Evolutionary conservation across 2,329 filamentous ascomycete species (phyloP).

Genomic region (Neofusicoccum ribis): DNA sequence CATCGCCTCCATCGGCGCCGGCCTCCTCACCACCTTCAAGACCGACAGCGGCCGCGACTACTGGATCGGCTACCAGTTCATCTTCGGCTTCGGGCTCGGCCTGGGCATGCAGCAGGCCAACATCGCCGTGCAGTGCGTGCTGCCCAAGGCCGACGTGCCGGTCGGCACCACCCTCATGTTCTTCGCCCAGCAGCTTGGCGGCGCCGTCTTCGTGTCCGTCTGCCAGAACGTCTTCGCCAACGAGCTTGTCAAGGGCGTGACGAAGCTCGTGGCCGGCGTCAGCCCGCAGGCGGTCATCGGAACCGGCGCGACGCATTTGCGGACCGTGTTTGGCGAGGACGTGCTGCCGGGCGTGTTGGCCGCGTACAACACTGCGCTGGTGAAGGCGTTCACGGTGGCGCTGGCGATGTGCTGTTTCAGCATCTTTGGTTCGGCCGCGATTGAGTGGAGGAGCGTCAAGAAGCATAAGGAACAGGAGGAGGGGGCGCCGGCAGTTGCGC

Average conservation of each 20-base stretch:
- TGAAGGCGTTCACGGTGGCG: constrained; percentile 60
- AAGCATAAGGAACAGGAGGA: constrained; percentile 40
- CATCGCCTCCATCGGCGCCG: constrained; percentile 48
- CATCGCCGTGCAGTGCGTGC: constrained; percentile 47
- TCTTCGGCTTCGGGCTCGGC: constrained; percentile 46
- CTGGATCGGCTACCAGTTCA: constrained; percentile 43
- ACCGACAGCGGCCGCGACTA: constrained; percentile 37
- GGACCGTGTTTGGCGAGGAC: constrained; percentile 40
- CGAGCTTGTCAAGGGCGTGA: constrained; percentile 45
- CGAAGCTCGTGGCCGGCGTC: background rate
- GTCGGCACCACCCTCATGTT: constrained; percentile 51
- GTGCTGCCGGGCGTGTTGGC: constrained; percentile 61
- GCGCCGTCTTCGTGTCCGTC: constrained; percentile 51
- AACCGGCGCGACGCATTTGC: constrained; percentile 13
- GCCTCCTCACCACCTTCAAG: constrained; percentile 47
- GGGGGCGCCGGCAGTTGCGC: background rate
- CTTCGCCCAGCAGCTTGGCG: constrained; percentile 50
- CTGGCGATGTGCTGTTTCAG: constrained; percentile 55
- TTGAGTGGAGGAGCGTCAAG: constrained; percentile 70
- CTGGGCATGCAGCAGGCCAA: constrained; percentile 51
- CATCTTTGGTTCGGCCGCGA: constrained; percentile 54
- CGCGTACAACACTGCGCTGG: constrained; percentile 61
- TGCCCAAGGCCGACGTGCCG: constrained; percentile 45
- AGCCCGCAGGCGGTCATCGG: constrained; percentile 41
- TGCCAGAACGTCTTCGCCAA: constrained; percentile 54